Evolutionary conservation across 352 stramenopile genomes (phyloP), one percentile per base, ranked within the genome.

Genomic region (Thraustotheca clavata): DNA sequence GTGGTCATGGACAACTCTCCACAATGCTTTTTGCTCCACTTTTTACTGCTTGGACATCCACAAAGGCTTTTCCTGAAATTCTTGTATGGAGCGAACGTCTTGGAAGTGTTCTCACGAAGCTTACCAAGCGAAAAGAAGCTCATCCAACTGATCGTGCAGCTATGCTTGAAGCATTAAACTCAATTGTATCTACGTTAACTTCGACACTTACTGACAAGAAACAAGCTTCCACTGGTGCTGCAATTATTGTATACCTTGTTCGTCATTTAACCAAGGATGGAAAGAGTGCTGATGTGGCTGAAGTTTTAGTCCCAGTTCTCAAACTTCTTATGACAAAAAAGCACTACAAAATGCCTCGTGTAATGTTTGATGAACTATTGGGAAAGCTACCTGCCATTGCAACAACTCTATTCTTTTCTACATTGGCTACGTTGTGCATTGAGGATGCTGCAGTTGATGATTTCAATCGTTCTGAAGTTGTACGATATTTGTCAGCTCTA

Each of bases 251-350:
- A 32, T 83, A 87, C 54, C 69, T 87, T 18, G 62, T 89, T 36
- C 85, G 85, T 36, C 69, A 77, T 34, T 61, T 87, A 24, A 75
- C 68, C 46, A 61, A 49, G 2, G 59, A 62, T 20, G 26, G 27
- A 6, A 57, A 52, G 9, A 61, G 36, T 3, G 48, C 43, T n/a
- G 26, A 43, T 3, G 8, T 48, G 11, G 39, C 48, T 3, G 46
- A 27, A n/a, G 47, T 79, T 32, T 49, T 89, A 20, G 49, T 40
- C 6, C 27, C 59, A 8, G 73, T 72, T 0, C 74, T 84, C 1
- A 33, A 73, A 5, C 78, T 90, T 31, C 67, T 79, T 11, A 88
- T 92, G 67, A 91, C 83, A 14, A 91, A 91, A 75, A 92, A 92
- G 68, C 83, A 92, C 69, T 72, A 75, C 49, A 79, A 80, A 41